A percentile compares a stretch with the other conserved stretches of the same genome.
phyloP scores from a whole-genome alignment of 2,329 filamentous ascomycete species.

The Epichloe gansuensis region DNA sequence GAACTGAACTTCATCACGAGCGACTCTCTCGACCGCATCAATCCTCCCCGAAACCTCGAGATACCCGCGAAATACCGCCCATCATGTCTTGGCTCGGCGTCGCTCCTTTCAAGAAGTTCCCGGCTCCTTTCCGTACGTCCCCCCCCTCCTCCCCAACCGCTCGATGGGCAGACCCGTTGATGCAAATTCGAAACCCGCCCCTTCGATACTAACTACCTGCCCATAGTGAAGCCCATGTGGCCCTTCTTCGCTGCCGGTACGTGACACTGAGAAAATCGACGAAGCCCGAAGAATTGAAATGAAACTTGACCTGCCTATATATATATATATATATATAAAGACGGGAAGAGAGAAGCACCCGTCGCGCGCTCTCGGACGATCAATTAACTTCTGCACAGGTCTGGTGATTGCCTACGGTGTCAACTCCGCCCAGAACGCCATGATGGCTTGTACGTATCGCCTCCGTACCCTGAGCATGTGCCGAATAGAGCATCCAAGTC shows the following conservation, averaged over 20 bases:
- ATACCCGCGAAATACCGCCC: constrained; percentile 27
- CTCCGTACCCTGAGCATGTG: neutral
- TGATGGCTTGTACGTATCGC: constrained; percentile 56
- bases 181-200: constrained; percentile 11
- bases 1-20: constrained; percentile 18
- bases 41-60: constrained; percentile 22
- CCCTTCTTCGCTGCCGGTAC: constrained; percentile 93
- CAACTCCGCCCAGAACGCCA: constrained; percentile 66
- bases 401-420: constrained; percentile 80
- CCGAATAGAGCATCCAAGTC: neutral
- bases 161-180: constrained; percentile 3
- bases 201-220: constrained; percentile 10
- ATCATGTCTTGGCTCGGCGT: constrained; percentile 65
- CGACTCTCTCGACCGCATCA: neutral
- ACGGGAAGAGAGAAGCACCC: too few species aligned
- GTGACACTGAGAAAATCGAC: constrained; percentile 21
- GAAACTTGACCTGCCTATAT: neutral
- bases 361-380: neutral
- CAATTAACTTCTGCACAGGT: constrained; percentile 39
- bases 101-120: constrained; percentile 63
- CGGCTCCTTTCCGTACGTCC: constrained; percentile 61
- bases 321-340: too few species aligned
- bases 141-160: constrained; percentile 25
- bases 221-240: constrained; percentile 72
- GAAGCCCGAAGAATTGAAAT: neutral